Evolutionary conservation across 345 rosid species (phyloP), one percentile per base, ranked within the genome.

Genomic region (Gynandropsis gynandra): DNA sequence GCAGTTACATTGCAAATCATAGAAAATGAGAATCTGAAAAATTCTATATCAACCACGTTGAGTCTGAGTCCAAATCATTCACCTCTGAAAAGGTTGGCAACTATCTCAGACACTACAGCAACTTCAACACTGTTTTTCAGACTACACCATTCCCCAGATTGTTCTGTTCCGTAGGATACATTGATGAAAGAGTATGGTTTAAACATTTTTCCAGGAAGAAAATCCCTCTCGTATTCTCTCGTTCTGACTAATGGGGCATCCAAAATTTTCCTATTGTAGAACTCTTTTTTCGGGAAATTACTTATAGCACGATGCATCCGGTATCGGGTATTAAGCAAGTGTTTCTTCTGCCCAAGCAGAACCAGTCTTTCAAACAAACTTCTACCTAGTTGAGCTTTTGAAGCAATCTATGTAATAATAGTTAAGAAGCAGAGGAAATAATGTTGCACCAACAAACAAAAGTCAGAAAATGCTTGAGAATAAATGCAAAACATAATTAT

Each of bases 231-330:
- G 39, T 72, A 70, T 33, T 53, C 62, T 29, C 58, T 57, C 1
- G 52, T 7, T 51, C 37, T 69, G 3, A 82, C 83, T 54, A 58
- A 54, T 13, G 63, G 36, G 31, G 79, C 80, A 51, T 86, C 85
- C 21, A 60, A 13, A 17, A 86, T 74, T 59, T 32, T 54, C 21
- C 58, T 71, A 34, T 1, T 7, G n/a, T 86, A 83, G 58, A 86
- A 80, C 4, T 56, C 57, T 33, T 35, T 52, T 48, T 68, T 87
- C 0, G 96, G 92, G 35, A 87, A 83, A 45, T 2, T 40, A 56
- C 89, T 79, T 13, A 87, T 83, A 0, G 72, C 63, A 5, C 92
- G 96, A 72, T 87, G 96, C 96, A 87, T 87, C 16, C 95, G 63
- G 59, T 83, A 80, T 56, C 80, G 95, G 31, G 69, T 70, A 47